Conservation (phyloP, 2,329 filamentous ascomycete species). For the Stagonosporopsis vannaccii region DNA sequence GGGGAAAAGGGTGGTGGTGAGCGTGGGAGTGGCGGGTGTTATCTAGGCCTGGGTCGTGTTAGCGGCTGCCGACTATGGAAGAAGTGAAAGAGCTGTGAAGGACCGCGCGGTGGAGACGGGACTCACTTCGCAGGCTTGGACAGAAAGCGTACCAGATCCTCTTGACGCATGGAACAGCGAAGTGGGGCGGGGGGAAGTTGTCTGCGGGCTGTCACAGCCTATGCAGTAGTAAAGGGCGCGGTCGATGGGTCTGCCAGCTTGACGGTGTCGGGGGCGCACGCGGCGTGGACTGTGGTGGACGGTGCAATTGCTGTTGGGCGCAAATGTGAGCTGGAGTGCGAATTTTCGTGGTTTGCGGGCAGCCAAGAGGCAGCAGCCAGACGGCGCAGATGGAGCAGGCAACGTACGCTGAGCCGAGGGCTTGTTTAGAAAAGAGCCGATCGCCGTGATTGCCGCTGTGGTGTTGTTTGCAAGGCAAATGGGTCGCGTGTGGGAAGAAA, state of each 20-base stretch:
- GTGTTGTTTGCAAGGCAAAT: slow-evolving; percentile 1
- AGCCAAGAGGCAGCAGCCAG: neutral
- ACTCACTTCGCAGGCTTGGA: slow-evolving; percentile 93
- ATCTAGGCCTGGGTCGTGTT: slow-evolving; percentile 65
- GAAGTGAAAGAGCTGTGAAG: neutral
- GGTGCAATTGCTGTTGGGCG: slow-evolving; percentile 32
- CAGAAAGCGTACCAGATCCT: slow-evolving; percentile 89
- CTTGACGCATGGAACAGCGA: slow-evolving; percentile 80
- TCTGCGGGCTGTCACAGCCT: slow-evolving; percentile 50
- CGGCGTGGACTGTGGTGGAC: slow-evolving; percentile 14
- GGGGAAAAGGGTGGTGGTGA: slow-evolving; percentile 28
- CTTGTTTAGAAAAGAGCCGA: neutral
- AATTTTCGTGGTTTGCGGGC: slow-evolving; percentile 12
- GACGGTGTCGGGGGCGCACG: slow-evolving; percentile 25
- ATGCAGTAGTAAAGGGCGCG: slow-evolving; percentile 35
- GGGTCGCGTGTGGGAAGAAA: slow-evolving; percentile 13
- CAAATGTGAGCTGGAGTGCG: slow-evolving; percentile 20
- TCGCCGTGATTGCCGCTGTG: slow-evolving; percentile 5
- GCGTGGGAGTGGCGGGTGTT: slow-evolving; percentile 63
- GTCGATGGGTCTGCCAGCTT: slow-evolving; percentile 44
- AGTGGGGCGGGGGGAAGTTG: slow-evolving; percentile 26
- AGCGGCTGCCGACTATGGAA: slow-evolving; percentile 13
- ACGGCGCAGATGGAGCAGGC: too few relatives aligned
- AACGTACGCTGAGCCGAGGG: slow-evolving; percentile 9
- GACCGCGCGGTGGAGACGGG: slow-evolving; percentile 14